Conservation (phyloP, 768 basidiomycete species). For the Suillus plorans region DNA sequence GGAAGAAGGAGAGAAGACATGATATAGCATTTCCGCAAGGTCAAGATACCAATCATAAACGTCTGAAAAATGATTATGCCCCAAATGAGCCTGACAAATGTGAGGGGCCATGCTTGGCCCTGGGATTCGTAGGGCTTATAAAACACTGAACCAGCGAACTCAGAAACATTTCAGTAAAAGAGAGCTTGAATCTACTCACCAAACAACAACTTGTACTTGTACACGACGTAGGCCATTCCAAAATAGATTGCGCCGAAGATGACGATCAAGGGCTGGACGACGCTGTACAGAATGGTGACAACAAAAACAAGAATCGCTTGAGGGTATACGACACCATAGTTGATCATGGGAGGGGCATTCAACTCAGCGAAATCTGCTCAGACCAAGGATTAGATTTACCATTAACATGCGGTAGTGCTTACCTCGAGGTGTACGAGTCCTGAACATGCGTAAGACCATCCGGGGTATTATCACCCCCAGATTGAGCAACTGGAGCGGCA, state of each 20-base stretch:
- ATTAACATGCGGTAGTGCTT: conserved; percentile 10
- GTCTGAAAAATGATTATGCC: conserved; percentile 90
- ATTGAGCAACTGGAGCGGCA: conserved; percentile 94
- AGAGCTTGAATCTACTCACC: conserved; percentile 48
- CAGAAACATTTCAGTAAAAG: background rate
- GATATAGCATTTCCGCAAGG: conserved; percentile 55
- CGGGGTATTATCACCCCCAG: conserved; percentile 85
- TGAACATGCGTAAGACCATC: conserved; percentile 68
- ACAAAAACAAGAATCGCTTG: conserved; percentile 96
- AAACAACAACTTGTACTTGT: conserved; percentile 97
- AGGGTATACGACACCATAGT: conserved; percentile 96
- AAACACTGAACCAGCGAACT: conserved; percentile 60
- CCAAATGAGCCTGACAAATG: conserved; percentile 89
- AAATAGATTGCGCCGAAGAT: conserved; percentile 97
- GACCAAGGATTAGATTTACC: conserved; percentile 1
- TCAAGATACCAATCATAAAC: conserved; percentile 98
- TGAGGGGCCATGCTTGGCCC: conserved; percentile 97
- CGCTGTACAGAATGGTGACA: conserved; percentile 92
- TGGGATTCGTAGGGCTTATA: conserved; percentile 98
- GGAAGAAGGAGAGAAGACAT: conserved; percentile 69
- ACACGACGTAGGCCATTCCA: conserved; percentile 92
- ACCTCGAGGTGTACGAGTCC: conserved; percentile 92
- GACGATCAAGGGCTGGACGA: conserved; percentile 93
- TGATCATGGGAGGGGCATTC: conserved; percentile 97
- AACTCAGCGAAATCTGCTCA: conserved; percentile 87